Conservation (phyloP, 306 rosid genomes). For the Mucuna pruriens region DNA sequence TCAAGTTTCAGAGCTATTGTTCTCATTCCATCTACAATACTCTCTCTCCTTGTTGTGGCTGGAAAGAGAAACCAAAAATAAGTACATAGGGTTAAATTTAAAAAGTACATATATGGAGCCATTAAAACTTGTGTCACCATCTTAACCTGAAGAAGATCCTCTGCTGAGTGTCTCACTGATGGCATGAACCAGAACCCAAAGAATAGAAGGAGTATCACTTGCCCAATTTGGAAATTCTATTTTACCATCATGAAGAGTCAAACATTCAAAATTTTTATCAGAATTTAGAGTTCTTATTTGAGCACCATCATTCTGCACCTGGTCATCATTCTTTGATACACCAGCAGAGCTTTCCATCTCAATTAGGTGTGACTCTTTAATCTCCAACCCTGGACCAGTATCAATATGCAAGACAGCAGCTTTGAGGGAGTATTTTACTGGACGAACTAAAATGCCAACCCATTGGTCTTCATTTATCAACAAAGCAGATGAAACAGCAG, state of each 20-base stretch:
- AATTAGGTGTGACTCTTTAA: conserved; percentile 68
- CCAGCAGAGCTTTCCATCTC: conserved; percentile 78
- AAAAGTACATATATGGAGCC: conserved; percentile 4
- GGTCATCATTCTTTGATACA: conserved; percentile 48
- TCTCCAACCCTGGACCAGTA: conserved; percentile 95
- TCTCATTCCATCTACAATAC: conserved; percentile 97
- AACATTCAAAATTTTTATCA: conserved; percentile 59
- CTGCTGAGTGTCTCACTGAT: conserved; percentile 71
- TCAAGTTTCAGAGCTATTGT: conserved; percentile 92
- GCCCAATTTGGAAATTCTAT: conserved; percentile 98
- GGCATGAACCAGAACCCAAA: conserved; percentile 88
- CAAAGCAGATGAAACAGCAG: conserved; percentile 92
- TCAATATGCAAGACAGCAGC: conserved; percentile 88
- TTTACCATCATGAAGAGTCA: conserved; percentile 67
- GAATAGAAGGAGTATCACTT: conserved; percentile 72
- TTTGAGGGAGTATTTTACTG: conserved; percentile 87
- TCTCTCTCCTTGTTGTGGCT: conserved; percentile 80
- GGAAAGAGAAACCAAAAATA: conserved; percentile 50
- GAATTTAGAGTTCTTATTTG: conserved; percentile 46
- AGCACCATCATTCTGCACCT: conserved; percentile 48
- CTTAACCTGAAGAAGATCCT: conserved; percentile 94
- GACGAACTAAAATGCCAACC: conserved; percentile 89
- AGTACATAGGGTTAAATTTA: conserved; percentile 24
- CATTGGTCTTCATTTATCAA: conserved; percentile 93
- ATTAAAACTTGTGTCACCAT: conserved; percentile 41